Base-by-base conservation (phyloP, 306 rosid genomes). In the Boehmeria nivea region DNA sequence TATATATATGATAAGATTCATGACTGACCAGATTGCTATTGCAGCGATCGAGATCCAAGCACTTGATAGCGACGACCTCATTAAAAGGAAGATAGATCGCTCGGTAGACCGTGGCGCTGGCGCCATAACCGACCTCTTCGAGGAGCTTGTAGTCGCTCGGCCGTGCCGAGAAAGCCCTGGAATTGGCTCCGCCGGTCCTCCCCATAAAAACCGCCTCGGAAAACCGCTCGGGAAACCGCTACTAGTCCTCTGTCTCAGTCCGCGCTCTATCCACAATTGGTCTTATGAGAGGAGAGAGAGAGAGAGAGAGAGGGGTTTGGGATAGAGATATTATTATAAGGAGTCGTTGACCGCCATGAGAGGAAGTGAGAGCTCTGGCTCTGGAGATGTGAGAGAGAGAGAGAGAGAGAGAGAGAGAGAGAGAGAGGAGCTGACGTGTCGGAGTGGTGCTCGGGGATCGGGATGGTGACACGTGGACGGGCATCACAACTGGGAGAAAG, bases 1-100 rank as follows among this genome's bases (percentile, higher is more conserved):
- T n/a, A n/a, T n/a, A n/a, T n/a, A n/a, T n/a, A n/a, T n/a, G n/a
- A n/a, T n/a, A 33, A 33, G 45, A 40, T 12, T 11, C 16, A 40
- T 14, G 45, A 66, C 86, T 68, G 25, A 83, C 91, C 55, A 93
- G 67, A 81, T 87, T 93, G 53, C 76, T 79, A 67, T 77, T 85
- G 83, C 96, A 83, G 21, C 99, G 96, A 81, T 93, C 99, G 65
- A 93, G 96, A 87, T 93, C 99, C 88, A 93, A 78, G 20, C 89
- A 85, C 80, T 93, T 87, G 42, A 93, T 71, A 3, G 99, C 99
- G 11, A 93, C 84, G 51, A 87, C 89, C 54, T 83, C 88, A 80
- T 87, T 88, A 25, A 55, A 64, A 3, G 99, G 99, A 44, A 83
- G 56, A 69, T 84, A 85, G 79, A 93, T 74, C 76, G 95, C 95